Evolutionary conservation across 352 stramenopile genomes (phyloP), one percentile per base, ranked within the genome.

Genomic region (Globisporangium apiculatum): DNA sequence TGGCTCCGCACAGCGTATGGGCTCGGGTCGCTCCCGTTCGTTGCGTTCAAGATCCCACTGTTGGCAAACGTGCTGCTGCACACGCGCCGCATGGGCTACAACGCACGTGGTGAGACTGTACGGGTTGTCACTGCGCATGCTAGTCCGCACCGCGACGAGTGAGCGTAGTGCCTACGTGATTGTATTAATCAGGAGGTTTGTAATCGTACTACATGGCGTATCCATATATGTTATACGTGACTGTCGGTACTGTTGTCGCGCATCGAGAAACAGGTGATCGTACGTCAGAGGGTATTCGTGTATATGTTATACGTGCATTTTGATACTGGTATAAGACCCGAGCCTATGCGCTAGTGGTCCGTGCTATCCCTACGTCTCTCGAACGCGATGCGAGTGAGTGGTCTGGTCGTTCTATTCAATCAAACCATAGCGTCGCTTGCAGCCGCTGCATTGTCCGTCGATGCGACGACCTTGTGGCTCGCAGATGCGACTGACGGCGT

Each of bases 1-100:
- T 96, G 87, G 87, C 74, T 96, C 40, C 83, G 86, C 3, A 94
- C 83, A 3, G 75, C 78, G 4, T 96, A 95, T 51, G 87, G 86
- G 8, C 65, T 95, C 18, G 86, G 92, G 51, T 91, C 82, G 15
- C 72, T 94, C n/a, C 87, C 87, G n/a, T 96, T 90, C 48, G 61
- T 94, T 36, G 63, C 86, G 12, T 94, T 96, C 68, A 95, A 95
- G 62, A 80, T 96, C 60, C 87, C 87, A 7, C 57, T 96, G 38
- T 52, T 95, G 14, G 77, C 83, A 14, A 91, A 82, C 58, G 75
- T 95, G 47, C 66, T 95, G 17, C 82, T 94, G 69, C 86, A 94
- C 68, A 92, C 85, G 46, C 73, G 69, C 1, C 76, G 78, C 18
- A 95, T 94, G 85, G 87, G 85, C 12, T 96, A 96, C 68, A 89